phyloP scores from a whole-genome alignment of 805 yeast genomes.

The Starmerella floricola region DNA sequence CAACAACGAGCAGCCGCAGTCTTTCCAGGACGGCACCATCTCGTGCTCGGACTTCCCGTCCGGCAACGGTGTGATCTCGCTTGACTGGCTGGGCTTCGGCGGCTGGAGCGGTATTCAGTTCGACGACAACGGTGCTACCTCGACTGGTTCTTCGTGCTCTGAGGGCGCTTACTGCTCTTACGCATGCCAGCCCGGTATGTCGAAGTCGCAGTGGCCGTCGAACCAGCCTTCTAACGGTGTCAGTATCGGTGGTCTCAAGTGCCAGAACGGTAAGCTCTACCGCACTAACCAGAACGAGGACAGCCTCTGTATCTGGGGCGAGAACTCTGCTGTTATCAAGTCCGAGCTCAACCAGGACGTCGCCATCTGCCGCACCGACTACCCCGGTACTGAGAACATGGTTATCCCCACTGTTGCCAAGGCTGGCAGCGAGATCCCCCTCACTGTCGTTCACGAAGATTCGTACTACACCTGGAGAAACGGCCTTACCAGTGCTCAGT shows the following conservation, averaged over 20 bases:
- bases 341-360: constrained; percentile 52
- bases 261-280: constrained; percentile 76
- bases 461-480: constrained; percentile 76
- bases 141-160: constrained; percentile 51
- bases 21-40: constrained; percentile 61
- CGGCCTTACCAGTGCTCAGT: constrained; percentile 78
- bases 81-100: constrained; percentile 62
- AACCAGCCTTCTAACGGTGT: constrained; percentile 78
- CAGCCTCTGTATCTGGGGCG: constrained; percentile 83
- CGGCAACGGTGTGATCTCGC: constrained; percentile 71
- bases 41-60: constrained; percentile 60
- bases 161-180: constrained; percentile 95
- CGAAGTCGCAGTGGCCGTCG: constrained; percentile 96
- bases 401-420: constrained; percentile 76
- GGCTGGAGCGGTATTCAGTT: constrained; percentile 71
- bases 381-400: constrained; percentile 99
- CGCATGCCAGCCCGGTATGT: constrained; percentile 98
- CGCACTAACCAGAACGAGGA: constrained; percentile 56
- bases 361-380: constrained; percentile 94
- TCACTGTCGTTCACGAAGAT: constrained; percentile 70
- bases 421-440: constrained; percentile 52
- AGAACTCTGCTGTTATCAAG: constrained; percentile 52
- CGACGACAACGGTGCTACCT: constrained; percentile 44
- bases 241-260: constrained; percentile 84
- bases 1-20: constrained; percentile 44